Percentiles rank a stretch among this genome's conserved stretches.
phyloP scores from a whole-genome alignment of 2,329 filamentous ascomycete species.

The Exophiala lecanii-corni region DNA sequence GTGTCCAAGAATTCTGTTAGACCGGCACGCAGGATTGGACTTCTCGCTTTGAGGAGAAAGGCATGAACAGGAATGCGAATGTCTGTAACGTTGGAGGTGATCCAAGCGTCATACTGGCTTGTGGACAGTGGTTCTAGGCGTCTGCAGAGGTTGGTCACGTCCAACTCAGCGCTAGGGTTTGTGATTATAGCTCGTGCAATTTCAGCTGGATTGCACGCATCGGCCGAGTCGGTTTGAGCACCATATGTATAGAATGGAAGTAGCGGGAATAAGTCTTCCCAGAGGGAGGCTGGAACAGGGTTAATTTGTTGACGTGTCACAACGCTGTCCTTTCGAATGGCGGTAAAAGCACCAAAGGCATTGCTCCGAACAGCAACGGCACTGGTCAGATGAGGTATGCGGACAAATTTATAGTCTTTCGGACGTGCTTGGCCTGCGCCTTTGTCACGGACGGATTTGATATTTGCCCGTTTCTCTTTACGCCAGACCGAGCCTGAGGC shows the following conservation, averaged over 20 bases:
- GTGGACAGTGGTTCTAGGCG: conserved; percentile 24
- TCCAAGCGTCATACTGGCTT: conserved; percentile 35
- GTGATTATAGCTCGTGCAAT: conserved; percentile 41
- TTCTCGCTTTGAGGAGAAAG: conserved; percentile 73
- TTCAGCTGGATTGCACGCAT: conserved; percentile 27
- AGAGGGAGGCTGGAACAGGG: conserved; percentile 63
- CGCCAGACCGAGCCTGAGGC: conserved; percentile 90
- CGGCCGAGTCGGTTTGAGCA: conserved; percentile 41
- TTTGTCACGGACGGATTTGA: conserved; percentile 49
- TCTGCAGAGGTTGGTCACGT: conserved; percentile 31
- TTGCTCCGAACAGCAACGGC: conserved; percentile 82
- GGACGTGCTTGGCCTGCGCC: conserved; percentile 55
- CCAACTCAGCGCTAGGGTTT: conserved; percentile 42
- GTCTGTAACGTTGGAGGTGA: conserved; percentile 58
- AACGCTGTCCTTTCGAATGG: conserved; percentile 77
- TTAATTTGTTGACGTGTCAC: conserved; percentile 69
- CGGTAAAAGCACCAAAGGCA: conserved; percentile 82
- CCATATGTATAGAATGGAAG: conserved; percentile 62
- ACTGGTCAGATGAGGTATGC: conserved; percentile 81
- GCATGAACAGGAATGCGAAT: conserved; percentile 74
- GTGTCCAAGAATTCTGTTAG: conserved; percentile 55
- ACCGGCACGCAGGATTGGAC: conserved; percentile 60
- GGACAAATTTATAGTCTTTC: conserved; percentile 93
- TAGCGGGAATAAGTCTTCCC: conserved; percentile 67
- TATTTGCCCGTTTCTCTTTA: conserved; percentile 74